phyloP scores from a whole-genome alignment of 1,284 basidiomycete species.

The Ceraceosorus bombacis region DNA sequence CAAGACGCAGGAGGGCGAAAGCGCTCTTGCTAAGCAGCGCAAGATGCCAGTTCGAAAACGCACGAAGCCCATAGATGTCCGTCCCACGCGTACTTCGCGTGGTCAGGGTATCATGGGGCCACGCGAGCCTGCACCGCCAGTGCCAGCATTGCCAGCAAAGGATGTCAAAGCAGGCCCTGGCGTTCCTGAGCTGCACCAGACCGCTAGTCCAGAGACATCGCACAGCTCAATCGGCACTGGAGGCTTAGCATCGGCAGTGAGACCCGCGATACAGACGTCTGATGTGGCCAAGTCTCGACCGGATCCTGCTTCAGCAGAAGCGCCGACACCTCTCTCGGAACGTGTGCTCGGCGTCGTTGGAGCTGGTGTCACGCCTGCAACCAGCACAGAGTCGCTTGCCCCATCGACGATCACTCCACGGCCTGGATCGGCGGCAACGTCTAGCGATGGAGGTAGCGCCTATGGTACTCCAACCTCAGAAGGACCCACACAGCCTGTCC shows the following conservation, averaged over 20 bases:
- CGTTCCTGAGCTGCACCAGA: conserved; percentile 18
- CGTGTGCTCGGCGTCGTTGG: conserved; percentile 31
- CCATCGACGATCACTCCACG: conserved; percentile 2
- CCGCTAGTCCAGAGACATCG: background rate
- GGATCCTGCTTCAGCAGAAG: conserved; percentile 8
- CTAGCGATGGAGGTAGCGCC: conserved; percentile 12
- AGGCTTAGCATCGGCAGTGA: background rate
- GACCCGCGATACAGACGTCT: conserved; percentile 12
- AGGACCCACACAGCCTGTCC: conserved; percentile 34
- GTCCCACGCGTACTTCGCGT: conserved; percentile 22
- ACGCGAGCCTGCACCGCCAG: too few species aligned
- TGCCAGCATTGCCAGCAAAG: conserved; percentile 15
- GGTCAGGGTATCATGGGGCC: too few species aligned
- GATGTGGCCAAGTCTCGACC: too few species aligned
- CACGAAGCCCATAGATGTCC: conserved; percentile 77
- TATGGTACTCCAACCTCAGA: conserved; percentile 15
- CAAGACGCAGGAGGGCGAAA: conserved; percentile 74
- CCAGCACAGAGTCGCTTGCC: too few species aligned
- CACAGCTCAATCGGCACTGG: background rate
- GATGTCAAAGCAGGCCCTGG: conserved; percentile 57
- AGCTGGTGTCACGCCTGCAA: background rate
- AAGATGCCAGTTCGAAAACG: conserved; percentile 73
- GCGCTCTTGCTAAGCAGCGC: conserved; percentile 42
- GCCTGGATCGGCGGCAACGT: conserved; percentile 16
- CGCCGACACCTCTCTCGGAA: conserved; percentile 48